Evolutionary conservation across 1,284 basidiomycete genomes (phyloP).

Genomic region (Fistulina hepatica): DNA sequence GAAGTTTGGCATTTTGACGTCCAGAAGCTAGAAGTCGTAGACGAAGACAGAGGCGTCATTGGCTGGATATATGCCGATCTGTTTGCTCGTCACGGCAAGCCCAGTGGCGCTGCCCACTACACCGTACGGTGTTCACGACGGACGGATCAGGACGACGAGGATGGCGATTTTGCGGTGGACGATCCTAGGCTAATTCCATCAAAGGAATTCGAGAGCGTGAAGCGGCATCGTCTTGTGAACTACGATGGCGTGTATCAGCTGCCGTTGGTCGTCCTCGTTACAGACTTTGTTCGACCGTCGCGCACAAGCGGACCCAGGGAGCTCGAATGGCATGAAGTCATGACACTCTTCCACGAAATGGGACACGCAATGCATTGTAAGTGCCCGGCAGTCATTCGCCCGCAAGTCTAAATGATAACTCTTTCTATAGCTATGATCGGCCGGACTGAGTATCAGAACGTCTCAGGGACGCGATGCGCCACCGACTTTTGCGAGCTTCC

Average conservation of each 20-base stretch:
- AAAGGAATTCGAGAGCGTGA: constrained; percentile 47
- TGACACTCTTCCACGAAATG: constrained; percentile 98
- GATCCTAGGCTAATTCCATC: constrained; percentile 37
- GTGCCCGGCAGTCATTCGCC: constrained; percentile 20
- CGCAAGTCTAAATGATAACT: constrained; percentile 5
- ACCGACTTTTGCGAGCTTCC: constrained; percentile 98
- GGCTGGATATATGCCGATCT: constrained; percentile 95
- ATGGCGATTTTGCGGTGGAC: constrained; percentile 52
- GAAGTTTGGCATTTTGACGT: constrained; percentile 89
- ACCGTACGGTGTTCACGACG: constrained; percentile 92
- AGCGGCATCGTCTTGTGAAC: constrained; percentile 45
- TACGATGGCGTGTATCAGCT: constrained; percentile 72
- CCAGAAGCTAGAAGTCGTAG: constrained; percentile 85
- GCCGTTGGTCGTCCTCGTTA: constrained; percentile 85
- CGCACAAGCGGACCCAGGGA: constrained; percentile 56
- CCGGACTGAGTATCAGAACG: constrained; percentile 94
- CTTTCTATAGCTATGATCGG: constrained; percentile 83
- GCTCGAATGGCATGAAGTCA: constrained; percentile 88
- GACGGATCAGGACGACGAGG: constrained; percentile 81
- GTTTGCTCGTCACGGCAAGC: constrained; percentile 78
- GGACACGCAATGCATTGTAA: constrained; percentile 98
- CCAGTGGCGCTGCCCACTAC: constrained; percentile 91
- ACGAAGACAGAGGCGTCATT: constrained; percentile 76
- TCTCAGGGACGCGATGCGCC: constrained; percentile 95
- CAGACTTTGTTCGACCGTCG: constrained; percentile 72